phyloP scores from a whole-genome alignment of 2,329 filamentous ascomycete species.

The Paracoccidioides brasiliensis region DNA sequence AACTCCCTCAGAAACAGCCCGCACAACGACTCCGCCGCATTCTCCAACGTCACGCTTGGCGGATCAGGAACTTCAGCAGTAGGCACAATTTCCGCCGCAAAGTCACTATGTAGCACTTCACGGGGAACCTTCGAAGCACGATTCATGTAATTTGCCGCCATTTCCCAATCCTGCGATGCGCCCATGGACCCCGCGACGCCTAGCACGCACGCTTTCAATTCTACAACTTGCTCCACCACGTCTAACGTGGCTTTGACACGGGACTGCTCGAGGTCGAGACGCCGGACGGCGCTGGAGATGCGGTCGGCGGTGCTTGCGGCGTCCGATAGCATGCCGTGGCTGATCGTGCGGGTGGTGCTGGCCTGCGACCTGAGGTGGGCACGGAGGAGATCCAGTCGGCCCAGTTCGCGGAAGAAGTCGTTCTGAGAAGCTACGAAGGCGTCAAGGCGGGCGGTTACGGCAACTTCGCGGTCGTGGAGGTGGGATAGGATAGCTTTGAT shows the following conservation, averaged over 20 bases:
- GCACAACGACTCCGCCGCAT: constrained; percentile 79
- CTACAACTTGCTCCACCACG: constrained; percentile 90
- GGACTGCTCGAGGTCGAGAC: constrained; percentile 80
- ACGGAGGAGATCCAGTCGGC: constrained; percentile 75
- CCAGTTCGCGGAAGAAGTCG: constrained; percentile 74
- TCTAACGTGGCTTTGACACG: constrained; percentile 79
- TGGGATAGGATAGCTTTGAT: constrained; percentile 64
- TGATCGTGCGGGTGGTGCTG: constrained; percentile 67
- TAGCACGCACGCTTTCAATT: constrained; percentile 91
- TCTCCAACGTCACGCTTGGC: constrained; percentile 73
- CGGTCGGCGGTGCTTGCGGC: constrained; percentile 75
- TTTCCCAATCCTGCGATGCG: constrained; percentile 96
- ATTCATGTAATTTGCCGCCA: constrained; percentile 77
- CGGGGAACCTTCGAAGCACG: constrained; percentile 70
- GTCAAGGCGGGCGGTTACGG: constrained; percentile 62
- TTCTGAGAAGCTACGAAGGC: constrained; percentile 68
- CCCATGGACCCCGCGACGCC: constrained; percentile 95
- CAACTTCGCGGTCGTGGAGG: constrained; percentile 62
- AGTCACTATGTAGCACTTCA: constrained; percentile 67
- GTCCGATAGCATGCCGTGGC: constrained; percentile 78
- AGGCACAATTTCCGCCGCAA: constrained; percentile 84
- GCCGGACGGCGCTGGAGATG: constrained; percentile 74
- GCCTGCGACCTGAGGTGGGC: constrained; percentile 80
- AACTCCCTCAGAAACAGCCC: constrained; percentile 88
- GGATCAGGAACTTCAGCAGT: constrained; percentile 91